Evolutionary conservation across 2,329 filamentous ascomycete genomes (phyloP), one percentile per base, ranked within the genome.

Genomic region (Polychaeton citri): DNA sequence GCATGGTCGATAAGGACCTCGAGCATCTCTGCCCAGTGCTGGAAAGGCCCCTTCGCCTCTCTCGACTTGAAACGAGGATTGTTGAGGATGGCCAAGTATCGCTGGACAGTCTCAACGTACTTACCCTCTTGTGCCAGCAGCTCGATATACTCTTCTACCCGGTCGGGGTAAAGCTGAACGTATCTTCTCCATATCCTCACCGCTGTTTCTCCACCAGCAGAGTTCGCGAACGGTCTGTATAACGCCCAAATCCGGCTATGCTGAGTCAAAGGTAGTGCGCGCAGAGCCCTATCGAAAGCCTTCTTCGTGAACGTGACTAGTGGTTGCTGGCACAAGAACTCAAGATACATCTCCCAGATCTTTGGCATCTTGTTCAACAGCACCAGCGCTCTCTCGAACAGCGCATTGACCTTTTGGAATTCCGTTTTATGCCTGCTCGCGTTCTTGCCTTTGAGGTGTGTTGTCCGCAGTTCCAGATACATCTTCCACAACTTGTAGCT

Each of bases 401-500:
- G 74, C 36, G 83, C 72, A 58, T 98, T 98, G 57, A 96, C 86
- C 61, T 96, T 98, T 54, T 78, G 73, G 61, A 81, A 96, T 54
- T 98, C 87, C 40, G 73, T 65, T 35, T 76, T 75, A 57, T 82
- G 85, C 38, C 78, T 71, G 38, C 83, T 81, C 9, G 88, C 77
- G 57, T 94, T 96, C 48, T 88, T 75, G 54, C 79, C 81, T 42
- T 76, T 69, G 32, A 60, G 34, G 38, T 59, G 57, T 49, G 81
- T 82, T 38, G 74, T 77, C 50, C 90, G 76, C 48, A 96, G 81
- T 46, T 77, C 73, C 45, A 98, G 75, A 60, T 96, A 98, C 75
- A 93, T 77, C 64, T 94, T 96, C 90, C 90, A 98, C 33, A 98
- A 69, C 65, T 98, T 98, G 67, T 94, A 98, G 19, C 88, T 96